A percentile compares a stretch with the other conserved stretches of the same genome.
These are phyloP conservation scores for Acephala macrosclerotiorum DNA, from an alignment of 2,329 filamentous ascomycete species.

Conservation along the genomic window DNA sequence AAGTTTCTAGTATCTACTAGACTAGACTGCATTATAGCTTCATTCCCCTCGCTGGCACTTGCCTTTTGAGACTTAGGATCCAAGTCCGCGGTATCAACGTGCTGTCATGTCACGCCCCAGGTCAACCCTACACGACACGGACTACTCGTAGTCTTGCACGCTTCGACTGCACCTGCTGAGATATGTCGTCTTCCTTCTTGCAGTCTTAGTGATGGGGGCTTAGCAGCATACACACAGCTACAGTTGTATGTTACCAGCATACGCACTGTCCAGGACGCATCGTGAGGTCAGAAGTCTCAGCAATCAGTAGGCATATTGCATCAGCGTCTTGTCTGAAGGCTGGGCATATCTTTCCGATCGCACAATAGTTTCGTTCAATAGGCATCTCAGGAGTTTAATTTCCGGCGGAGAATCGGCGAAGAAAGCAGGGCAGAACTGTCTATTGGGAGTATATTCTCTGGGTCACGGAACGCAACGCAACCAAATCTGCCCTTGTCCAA, in stretches of 20 bases:
- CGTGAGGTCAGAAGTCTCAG: background rate
- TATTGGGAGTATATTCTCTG: background rate
- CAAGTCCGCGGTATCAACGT: background rate
- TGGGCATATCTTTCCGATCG: background rate
- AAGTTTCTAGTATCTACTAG: background rate
- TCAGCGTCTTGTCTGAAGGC: background rate
- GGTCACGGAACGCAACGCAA: background rate
- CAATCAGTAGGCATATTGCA: background rate
- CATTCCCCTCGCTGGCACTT: background rate
- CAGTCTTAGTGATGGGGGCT: conserved; percentile 6
- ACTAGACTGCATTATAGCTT: conserved; percentile 8
- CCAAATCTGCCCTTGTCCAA: background rate
- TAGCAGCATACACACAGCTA: background rate
- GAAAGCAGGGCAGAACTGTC: background rate
- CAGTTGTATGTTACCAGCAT: background rate
- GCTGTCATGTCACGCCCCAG: background rate
- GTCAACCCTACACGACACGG: conserved; percentile 7
- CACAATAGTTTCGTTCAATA: background rate
- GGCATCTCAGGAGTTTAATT: background rate
- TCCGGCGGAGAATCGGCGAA: conserved; percentile 1
- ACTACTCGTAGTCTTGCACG: background rate
- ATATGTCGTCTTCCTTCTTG: conserved; percentile 6
- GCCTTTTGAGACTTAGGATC: background rate
- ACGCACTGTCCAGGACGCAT: background rate
- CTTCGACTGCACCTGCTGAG: background rate